A percentile compares a stretch with the other conserved stretches of the same genome.
These are phyloP conservation scores for Niveomyces coronatus DNA, from an alignment of 2,329 filamentous ascomycete genomes.

Conservation along the genomic window DNA sequence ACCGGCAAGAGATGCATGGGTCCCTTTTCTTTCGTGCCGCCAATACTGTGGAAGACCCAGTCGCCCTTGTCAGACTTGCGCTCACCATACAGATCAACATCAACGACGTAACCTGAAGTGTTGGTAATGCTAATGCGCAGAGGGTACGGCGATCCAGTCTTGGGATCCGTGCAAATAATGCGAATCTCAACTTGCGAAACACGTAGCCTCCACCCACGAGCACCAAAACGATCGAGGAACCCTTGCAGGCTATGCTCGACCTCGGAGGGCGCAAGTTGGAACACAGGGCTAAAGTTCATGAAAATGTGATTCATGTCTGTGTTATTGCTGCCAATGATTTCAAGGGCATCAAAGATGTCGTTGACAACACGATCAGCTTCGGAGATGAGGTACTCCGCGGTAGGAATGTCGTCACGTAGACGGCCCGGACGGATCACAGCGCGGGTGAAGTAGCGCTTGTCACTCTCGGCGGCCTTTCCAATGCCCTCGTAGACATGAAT, in stretches of 20 bases:
- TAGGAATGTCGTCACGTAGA: slow-evolving; percentile 93
- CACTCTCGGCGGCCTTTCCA: slow-evolving; percentile 87
- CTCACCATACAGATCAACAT: slow-evolving; percentile 96
- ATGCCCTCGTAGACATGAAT: slow-evolving; percentile 98
- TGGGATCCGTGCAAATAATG: slow-evolving; percentile 89
- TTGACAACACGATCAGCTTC: slow-evolving; percentile 95
- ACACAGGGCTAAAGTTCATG: slow-evolving; percentile 97
- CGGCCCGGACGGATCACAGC: slow-evolving; percentile 90
- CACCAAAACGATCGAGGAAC: slow-evolving; percentile 93
- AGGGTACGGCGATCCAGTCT: slow-evolving; percentile 76
- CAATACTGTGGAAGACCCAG: slow-evolving; percentile 97
- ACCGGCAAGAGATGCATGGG: slow-evolving; percentile 90
- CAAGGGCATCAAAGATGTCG: slow-evolving; percentile 92
- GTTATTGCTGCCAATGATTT: slow-evolving; percentile 98
- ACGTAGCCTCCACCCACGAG: slow-evolving; percentile 89
- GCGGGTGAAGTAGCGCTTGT: slow-evolving; percentile 98
- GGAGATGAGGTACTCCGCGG: slow-evolving; percentile 95
- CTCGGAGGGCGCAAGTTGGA: slow-evolving; percentile 80
- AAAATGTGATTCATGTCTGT: slow-evolving; percentile 99
- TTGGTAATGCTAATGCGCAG: slow-evolving; percentile 95
- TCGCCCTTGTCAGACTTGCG: slow-evolving; percentile 96
- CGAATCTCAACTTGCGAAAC: slow-evolving; percentile 96
- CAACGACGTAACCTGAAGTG: slow-evolving; percentile 94
- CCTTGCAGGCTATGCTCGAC: slow-evolving; percentile 88
- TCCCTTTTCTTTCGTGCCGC: slow-evolving; percentile 88